phyloP scores from a whole-genome alignment of 108 stramenopile species.

The Cylindrotheca closterium region DNA sequence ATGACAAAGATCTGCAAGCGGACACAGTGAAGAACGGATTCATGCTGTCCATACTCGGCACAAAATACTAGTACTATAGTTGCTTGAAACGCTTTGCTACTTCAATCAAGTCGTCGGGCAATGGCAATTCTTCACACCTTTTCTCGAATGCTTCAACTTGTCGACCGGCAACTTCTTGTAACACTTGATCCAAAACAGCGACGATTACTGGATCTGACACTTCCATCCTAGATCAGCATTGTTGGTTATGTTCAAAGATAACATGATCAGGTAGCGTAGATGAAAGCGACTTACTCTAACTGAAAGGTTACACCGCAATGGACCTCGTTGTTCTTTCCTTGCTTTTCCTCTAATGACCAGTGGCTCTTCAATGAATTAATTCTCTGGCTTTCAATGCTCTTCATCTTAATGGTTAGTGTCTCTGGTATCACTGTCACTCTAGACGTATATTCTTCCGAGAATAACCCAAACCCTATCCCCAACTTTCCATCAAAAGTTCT shows the following conservation, averaged over 20 bases:
- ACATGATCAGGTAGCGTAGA: neutral
- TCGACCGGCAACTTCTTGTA: constrained; percentile 55
- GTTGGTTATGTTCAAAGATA: neutral
- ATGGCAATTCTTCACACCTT: constrained; percentile 46
- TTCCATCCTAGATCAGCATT: constrained; percentile 29
- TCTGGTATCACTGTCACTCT: constrained; percentile 39
- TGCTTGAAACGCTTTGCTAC: constrained; percentile 6
- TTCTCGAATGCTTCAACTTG: constrained; percentile 72
- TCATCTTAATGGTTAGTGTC: constrained; percentile 44
- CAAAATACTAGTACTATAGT: neutral
- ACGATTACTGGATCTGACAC: constrained; percentile 60
- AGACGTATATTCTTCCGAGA: constrained; percentile 58
- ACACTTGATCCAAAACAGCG: constrained; percentile 43
- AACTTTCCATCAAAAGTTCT: constrained; percentile 65
- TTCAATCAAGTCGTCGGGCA: constrained; percentile 22
- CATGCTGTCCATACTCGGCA: neutral
- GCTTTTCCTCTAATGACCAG: constrained; percentile 44
- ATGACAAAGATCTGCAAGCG: constrained; percentile 13
- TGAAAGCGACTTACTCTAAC: constrained; percentile 30
- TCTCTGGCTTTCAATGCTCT: constrained; percentile 63
- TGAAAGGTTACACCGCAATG: constrained; percentile 61
- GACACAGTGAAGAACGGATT: neutral
- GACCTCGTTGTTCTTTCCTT: constrained; percentile 1
- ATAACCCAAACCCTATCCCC: constrained; percentile 53
- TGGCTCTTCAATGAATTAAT: constrained; percentile 69